Base-by-base conservation (phyloP, 2,329 filamentous ascomycete species). In the Apiospora malaysiana region DNA sequence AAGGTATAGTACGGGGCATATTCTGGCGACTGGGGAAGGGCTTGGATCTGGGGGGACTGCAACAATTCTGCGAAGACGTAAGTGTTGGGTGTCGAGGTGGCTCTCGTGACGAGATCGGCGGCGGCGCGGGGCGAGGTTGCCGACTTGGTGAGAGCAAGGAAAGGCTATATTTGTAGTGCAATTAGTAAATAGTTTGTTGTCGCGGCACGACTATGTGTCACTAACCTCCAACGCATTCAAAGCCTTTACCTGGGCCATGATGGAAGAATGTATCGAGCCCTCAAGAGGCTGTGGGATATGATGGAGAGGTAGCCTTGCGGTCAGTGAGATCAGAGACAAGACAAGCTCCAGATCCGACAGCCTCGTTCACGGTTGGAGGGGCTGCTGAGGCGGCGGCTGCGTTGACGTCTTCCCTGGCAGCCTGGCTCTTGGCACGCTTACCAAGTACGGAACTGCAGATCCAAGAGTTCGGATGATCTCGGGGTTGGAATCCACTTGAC, bases 1-100 rank as follows among this genome's bases (percentile, higher is more conserved):
- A 97, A 87, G 1, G 85, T 89, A 68, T 96, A 86, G 81, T 94
- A 83, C 4, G 84, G 76, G 1, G 86, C 83, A 77, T 92, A 89
- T 67, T 97, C 92, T 46, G 86, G 79, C 10, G 81, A 80, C 49
- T 89, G 80, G 49, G 85, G 85, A 63, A 98, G 90, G 16, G 89
- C 87, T 81, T 96, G 93, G 75, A 98, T 91, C 76, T 94, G 90
- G 0, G 93, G 90, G 0, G 91, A 90, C 76, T 93, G 88, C 47
- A 99, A 90, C n/a, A 99, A 91, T 83, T 98, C 95, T 75, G 93
- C 90, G 84, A 99, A 99, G 83, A 98, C 88, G 82, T 92, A 99
- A 74, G 95, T 97, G 82, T 94, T 93, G 40, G 93, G 90, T 70
- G 91, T 91, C n/a, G 94, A 94, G 68, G 94, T 98, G 73, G 95